Evolutionary conservation across 2,329 filamentous ascomycete genomes (phyloP).

Genomic region (Sordariomycetes sp.): DNA sequence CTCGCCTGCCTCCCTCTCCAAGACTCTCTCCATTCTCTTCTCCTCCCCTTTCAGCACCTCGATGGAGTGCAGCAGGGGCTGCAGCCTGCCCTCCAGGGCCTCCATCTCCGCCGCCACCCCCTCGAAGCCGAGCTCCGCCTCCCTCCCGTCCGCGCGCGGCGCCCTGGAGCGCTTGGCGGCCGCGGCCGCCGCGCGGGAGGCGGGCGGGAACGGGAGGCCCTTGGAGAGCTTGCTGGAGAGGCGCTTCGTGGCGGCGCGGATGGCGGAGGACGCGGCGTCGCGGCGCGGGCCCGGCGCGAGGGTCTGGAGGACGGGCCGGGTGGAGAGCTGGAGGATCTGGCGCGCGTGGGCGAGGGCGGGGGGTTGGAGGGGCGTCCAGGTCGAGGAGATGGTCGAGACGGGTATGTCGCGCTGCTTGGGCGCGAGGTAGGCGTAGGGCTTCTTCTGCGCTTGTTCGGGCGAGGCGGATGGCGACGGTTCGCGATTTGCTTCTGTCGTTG

Average conservation of each 20-base stretch:
- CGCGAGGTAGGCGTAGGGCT: constrained; percentile 37
- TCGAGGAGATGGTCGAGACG: constrained; percentile 55
- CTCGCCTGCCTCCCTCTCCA: constrained; percentile 36
- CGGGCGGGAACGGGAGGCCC: constrained; percentile 57
- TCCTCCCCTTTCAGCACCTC: constrained; percentile 49
- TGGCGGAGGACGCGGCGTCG: constrained; percentile 41
- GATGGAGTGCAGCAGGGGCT: constrained; percentile 51
- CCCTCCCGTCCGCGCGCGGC: constrained; percentile 30
- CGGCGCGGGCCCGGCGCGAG: constrained; percentile 37
- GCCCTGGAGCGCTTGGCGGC: constrained; percentile 4
- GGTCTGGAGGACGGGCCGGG: constrained; percentile 50
- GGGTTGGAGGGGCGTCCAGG: constrained; percentile 50
- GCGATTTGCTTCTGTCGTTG: constrained; percentile 7
- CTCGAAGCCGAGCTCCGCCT: constrained; percentile 56
- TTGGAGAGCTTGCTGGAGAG: constrained; percentile 47
- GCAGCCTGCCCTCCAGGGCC: constrained; percentile 46
- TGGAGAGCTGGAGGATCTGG: constrained; percentile 44
- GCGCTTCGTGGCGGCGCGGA: constrained; percentile 43
- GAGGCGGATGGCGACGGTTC: constrained; percentile 13
- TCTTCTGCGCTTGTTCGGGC: constrained; percentile 8
- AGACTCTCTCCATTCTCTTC: constrained; percentile 39
- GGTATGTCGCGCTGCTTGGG: constrained; percentile 42
- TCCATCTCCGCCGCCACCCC: constrained; percentile 49
- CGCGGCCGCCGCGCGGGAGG: constrained; percentile 16
- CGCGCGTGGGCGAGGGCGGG: constrained; percentile 45